These are phyloP conservation scores for Naganishia liquefaciens DNA, from an alignment of 1,284 basidiomycete species.

Conservation along the genomic window DNA sequence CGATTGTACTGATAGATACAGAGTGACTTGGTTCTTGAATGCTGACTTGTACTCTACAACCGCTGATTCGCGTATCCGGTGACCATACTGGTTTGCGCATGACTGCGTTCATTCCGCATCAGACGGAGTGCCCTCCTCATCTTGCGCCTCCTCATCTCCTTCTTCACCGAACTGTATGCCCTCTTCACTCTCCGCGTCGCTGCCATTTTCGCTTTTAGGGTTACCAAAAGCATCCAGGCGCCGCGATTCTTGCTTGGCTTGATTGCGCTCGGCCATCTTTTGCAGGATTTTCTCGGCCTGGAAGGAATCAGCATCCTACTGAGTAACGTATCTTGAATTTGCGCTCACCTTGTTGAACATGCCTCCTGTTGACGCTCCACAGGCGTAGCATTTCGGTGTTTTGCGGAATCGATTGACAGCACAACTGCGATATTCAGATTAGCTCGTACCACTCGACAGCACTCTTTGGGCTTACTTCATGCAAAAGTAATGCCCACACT, in stretches of 20 bases:
- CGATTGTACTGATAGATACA: too few relatives aligned
- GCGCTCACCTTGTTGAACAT: conserved; percentile 61
- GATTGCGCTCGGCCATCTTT: conserved; percentile 51
- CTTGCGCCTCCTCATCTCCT: conserved; percentile 4
- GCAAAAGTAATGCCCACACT: conserved; percentile 97
- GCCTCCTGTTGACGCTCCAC: conserved; percentile 86
- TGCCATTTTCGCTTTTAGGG: conserved; percentile 38
- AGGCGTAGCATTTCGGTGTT: conserved; percentile 94
- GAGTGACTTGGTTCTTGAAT: too few relatives aligned
- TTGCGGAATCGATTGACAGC: conserved; percentile 90
- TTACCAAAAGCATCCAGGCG: conserved; percentile 26
- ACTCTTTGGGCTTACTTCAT: conserved; percentile 58
- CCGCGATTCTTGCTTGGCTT: conserved; percentile 46
- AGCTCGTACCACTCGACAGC: neutral
- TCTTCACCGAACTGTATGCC: conserved; percentile 31
- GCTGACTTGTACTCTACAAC: too few relatives aligned
- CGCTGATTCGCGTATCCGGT: too few relatives aligned
- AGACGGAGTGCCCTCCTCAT: neutral
- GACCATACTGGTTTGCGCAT: too few relatives aligned
- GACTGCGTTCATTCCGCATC: neutral
- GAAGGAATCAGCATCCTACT: neutral
- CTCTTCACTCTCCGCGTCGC: conserved; percentile 38
- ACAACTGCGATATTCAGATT: conserved; percentile 58
- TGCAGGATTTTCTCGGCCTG: conserved; percentile 52
- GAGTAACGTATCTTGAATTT: neutral